Conservation (phyloP, 176 grass and related monocot genomes). For the Chrysopogon serrulatus region DNA sequence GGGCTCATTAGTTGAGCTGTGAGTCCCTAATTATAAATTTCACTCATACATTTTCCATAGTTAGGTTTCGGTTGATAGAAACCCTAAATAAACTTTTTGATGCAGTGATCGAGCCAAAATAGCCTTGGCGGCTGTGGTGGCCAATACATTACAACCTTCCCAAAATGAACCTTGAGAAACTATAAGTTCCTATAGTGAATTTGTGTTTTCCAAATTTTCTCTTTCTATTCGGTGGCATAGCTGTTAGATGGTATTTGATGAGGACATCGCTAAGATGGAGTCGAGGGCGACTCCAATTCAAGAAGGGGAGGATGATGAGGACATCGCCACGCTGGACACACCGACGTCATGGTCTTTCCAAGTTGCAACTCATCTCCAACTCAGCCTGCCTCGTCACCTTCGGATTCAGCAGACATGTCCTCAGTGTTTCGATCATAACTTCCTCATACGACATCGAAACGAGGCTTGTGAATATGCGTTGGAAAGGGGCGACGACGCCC, state of each 20-base stretch:
- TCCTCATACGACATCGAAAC: no score
- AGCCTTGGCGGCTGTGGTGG: constrained; percentile 59
- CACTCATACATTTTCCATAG: constrained; percentile 3
- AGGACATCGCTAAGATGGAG: no score
- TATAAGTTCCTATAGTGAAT: constrained; percentile 53
- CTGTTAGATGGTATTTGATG: constrained; percentile 13
- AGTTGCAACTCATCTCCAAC: no score
- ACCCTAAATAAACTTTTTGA: background rate
- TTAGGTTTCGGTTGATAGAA: constrained; percentile 19
- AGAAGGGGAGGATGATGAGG: no score
- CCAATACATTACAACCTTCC: constrained; percentile 78
- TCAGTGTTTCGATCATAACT: no score
- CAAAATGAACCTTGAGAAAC: constrained; percentile 59
- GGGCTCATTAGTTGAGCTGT: constrained; percentile 74
- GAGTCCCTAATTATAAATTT: constrained; percentile 34
- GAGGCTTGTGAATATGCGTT: no score
- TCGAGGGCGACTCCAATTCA: no score
- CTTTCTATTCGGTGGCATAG: background rate
- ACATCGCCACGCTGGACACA: no score
- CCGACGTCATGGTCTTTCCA: no score
- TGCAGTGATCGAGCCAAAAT: constrained; percentile 90
- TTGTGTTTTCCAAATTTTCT: background rate
- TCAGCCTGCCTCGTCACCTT: no score
- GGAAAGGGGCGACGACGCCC: no score
- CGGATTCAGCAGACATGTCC: no score